Evolutionary conservation across 257 asterid genomes (phyloP), one percentile per base, ranked within the genome.

Genomic region (Echites panduratus): DNA sequence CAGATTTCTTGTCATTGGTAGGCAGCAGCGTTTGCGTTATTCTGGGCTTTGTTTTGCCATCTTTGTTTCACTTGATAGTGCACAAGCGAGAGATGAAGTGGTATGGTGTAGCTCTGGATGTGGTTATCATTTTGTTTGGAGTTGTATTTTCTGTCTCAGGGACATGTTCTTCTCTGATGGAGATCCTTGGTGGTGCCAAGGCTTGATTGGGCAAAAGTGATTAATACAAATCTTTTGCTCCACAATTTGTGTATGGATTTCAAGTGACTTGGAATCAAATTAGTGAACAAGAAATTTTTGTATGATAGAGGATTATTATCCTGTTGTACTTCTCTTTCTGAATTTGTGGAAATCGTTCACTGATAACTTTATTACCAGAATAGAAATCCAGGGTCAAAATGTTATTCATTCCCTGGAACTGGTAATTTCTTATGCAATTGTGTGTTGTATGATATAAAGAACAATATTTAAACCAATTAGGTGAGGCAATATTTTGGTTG

Each of bases 21-120:
- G 96, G 97, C 44, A 88, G 98, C 78, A 93, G 96, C 81, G 92
- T 89, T n/a, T 91, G 98, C 80, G 80, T 91, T 69, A 79, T 83
- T 38, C 87, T 93, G 64, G 97, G 96, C 2, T 93, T 90, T 63
- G 89, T 87, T 43, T 78, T 90, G 85, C 97, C 98, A 13, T 80
- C 96, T 0, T 79, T 90, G 75, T 93, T 93, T 74, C 98, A 90
- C 65, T 75, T 87, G 79, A 79, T 90, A 5, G 83, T 80, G 17
- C 84, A 79, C 78, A 93, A 83, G 80, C 87, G 90, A 54, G 96
- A 86, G 70, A 8, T 81, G 71, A 53, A 68, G 3, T 80, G 83
- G 85, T 20, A 75, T 74, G 90, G 80, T 49, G 66, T 79, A 1
- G 75, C 52, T 14, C 32, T 22, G 52, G 86, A 82, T 71, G 78